A percentile compares a stretch with the other conserved stretches of the same genome.
phyloP scores from a whole-genome alignment of 2,329 filamentous ascomycete species.

The Tolypocladium inflatum region DNA sequence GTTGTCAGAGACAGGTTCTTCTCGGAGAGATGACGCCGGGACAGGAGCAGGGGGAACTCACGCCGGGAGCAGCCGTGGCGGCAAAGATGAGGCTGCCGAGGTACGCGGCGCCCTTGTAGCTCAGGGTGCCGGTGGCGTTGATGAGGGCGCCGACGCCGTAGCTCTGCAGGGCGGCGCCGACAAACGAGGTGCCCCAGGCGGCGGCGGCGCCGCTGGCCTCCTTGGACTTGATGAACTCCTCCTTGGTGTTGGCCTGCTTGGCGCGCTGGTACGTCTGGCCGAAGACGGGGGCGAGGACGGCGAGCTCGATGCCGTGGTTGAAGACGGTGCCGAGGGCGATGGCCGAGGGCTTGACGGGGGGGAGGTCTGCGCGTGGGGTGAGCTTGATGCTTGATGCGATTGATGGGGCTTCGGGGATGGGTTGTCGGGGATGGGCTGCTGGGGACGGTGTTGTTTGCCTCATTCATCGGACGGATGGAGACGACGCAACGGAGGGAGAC shows the following conservation, averaged over 20 bases:
- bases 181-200: conserved; percentile 81
- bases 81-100: conserved; percentile 86
- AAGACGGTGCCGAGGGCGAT: conserved; percentile 94
- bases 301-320: conserved; percentile 86
- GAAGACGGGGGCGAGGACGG: conserved; percentile 80
- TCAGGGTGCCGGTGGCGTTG: conserved; percentile 90
- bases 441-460: background rate
- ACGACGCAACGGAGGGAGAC: background rate
- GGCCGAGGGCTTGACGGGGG: conserved; percentile 89
- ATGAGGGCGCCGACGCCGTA: conserved; percentile 85
- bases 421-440: background rate
- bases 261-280: conserved; percentile 91
- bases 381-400: background rate
- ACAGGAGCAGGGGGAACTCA: conserved; percentile 32
- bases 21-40: background rate
- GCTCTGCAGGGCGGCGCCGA: conserved; percentile 80
- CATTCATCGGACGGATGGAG: background rate
- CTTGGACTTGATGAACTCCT: conserved; percentile 91
- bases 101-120: conserved; percentile 96
- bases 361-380: conserved; percentile 36
- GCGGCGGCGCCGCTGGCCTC: conserved; percentile 81
- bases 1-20: conserved; percentile 4
- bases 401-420: background rate
- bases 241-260: conserved; percentile 84
- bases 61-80: conserved; percentile 77